Evolutionary conservation across 1,284 basidiomycete genomes (phyloP).

Genomic region (Ustilago cynodontis): DNA sequence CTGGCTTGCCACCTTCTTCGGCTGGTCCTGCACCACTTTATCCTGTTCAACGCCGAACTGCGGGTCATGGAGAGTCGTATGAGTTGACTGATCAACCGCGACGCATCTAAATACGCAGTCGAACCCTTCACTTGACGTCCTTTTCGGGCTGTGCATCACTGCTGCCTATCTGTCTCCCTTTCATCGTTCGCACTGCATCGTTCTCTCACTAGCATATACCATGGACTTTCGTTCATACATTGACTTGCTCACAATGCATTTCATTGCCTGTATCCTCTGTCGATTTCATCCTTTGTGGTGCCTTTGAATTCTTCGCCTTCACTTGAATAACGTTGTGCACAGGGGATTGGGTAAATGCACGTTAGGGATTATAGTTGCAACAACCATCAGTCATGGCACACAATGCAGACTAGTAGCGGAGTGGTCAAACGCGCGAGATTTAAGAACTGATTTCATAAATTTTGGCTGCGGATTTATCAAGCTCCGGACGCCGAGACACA

Average conservation of each 20-base stretch:
- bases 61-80: constrained; percentile 32
- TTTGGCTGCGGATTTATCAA: not conserved
- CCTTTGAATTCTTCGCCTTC: too few relatives aligned
- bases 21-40: constrained; percentile 37
- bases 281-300: too few relatives aligned
- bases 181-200: constrained; percentile 1
- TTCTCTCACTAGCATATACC: not conserved
- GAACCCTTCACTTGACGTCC: not conserved
- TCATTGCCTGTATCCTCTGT: not conserved
- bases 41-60: constrained; percentile 22
- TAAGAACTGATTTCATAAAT: constrained; percentile 7
- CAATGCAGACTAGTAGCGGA: constrained; percentile 26
- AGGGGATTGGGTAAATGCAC: too few relatives aligned
- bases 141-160: not conserved
- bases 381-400: not conserved
- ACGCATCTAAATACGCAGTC: constrained; percentile 15
- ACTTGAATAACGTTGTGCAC: not conserved
- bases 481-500: constrained; percentile 8
- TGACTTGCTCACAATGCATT: constrained; percentile 1
- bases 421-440: constrained; percentile 36
- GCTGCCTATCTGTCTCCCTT: not conserved
- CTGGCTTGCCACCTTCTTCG: constrained; percentile 33
- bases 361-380: not conserved
- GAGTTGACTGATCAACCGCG: constrained; percentile 41
- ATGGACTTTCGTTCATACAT: not conserved